Percentiles rank a stretch among this genome's conserved stretches.
Conservation (phyloP, 345 rosid genomes). For the Psidium friedrichsthalianum region DNA sequence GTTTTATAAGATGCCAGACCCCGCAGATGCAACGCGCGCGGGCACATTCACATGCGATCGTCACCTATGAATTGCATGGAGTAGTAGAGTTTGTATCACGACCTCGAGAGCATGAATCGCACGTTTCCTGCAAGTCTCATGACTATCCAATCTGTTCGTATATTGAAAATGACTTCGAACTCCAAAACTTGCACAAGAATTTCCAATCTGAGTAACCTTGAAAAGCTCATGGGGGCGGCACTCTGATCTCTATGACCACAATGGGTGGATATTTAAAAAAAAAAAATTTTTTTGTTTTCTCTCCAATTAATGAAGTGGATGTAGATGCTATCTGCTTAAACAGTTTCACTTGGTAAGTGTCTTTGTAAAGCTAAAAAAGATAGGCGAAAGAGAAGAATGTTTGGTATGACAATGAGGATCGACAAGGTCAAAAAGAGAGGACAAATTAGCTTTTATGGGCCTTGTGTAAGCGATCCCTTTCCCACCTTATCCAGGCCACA, state of each 20-base stretch:
- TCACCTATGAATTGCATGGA: background rate
- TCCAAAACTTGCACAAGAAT: background rate
- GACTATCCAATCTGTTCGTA: background rate
- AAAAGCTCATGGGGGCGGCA: background rate
- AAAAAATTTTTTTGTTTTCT: background rate
- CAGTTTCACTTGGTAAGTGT: background rate
- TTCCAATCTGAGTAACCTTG: background rate
- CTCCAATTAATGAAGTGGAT: background rate
- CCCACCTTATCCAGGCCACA: background rate
- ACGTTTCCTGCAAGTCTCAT: background rate
- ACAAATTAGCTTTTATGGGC: background rate
- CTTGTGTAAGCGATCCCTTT: background rate
- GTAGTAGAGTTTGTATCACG: background rate
- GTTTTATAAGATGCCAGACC: background rate
- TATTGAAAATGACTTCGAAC: background rate
- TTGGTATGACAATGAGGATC: background rate
- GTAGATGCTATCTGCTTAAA: background rate
- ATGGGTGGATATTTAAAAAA: too few species aligned
- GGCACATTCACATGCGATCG: background rate
- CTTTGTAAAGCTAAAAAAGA: background rate
- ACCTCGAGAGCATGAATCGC: background rate
- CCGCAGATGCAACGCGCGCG: background rate
- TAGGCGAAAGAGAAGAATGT: background rate
- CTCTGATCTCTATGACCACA: background rate
- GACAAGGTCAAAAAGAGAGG: background rate